Evolutionary conservation across 768 basidiomycete genomes (phyloP), one percentile per base, ranked within the genome.

Genomic region (Lactarius vividus): DNA sequence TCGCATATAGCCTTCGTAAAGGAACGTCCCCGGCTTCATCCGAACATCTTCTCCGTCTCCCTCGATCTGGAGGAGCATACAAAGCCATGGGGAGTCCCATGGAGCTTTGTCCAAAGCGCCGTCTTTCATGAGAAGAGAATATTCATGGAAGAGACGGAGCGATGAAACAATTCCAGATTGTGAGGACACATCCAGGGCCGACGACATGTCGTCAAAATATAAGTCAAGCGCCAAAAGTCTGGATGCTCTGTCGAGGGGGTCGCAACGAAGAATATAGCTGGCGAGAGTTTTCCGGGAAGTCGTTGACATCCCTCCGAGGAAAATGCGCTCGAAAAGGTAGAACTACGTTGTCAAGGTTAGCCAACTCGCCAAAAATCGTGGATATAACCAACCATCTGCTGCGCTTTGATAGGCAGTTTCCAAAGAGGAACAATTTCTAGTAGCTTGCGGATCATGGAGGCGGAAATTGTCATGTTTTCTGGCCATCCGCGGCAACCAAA

Each of bases 401-500:
- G 39, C 18, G 55, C 42, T 20, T 5, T 13, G 31, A 57, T 20
- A 23, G 16, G 20, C 40, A 66, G 15, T 10, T 15, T 15, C 18
- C 8, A 0, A 2, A 2, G 9, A n/a, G 40, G 57, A 18, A 59
- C 55, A 2, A 4, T 46, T 7, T 5, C 9, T 9, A 63, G 49
- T 3, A 66, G 33, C 15, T 4, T 3, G 9, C 16, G 26, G 13
- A 66, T 66, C 20, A 46, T 29, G 9, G 3, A 20, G 15, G 37
- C 33, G 39, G 57, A n/a, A 18, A 63, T 35, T 2, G 0, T 20
- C 1, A n/a, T 15, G 7, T 33, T 31, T 15, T 62, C 61, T 3
- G 61, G 15, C 65, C 65, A 66, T 37, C 33, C 61, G 4, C 65
- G 57, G 13, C 61, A 33, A 20, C 65, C 61, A 11, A 66, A 63